These are phyloP conservation scores for Solanum microdontum DNA, from an alignment of 257 asterid species.

Conservation along the genomic window DNA sequence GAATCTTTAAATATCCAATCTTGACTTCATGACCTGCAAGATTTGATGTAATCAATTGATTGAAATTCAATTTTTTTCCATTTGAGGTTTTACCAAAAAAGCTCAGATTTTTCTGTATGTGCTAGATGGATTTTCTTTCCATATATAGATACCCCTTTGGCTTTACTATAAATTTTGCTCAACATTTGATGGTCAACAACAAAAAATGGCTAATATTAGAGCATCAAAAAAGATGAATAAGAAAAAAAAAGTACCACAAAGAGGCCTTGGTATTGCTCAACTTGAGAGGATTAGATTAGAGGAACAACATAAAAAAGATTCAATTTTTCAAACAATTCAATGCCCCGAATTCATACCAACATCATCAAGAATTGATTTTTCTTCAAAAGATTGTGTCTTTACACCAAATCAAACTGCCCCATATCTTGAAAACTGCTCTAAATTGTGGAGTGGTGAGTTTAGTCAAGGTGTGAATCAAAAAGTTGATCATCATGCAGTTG, in stretches of 20 bases:
- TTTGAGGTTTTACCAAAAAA: not conserved
- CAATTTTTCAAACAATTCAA: too few species aligned
- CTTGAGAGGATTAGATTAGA: constrained; percentile 74
- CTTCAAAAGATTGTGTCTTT: constrained; percentile 18
- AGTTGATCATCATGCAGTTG: too few species aligned
- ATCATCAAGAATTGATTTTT: constrained; percentile 21
- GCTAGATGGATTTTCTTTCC: constrained; percentile 10
- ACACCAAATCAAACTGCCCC: constrained; percentile 21
- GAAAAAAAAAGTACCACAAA: constrained; percentile 68
- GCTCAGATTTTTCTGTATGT: constrained; percentile 26
- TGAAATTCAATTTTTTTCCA: not conserved
- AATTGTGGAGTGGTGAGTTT: constrained; percentile 27
- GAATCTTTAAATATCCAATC: not conserved
- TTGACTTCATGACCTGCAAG: not conserved
- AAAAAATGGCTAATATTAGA: constrained; percentile 32
- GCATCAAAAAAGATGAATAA: constrained; percentile 37
- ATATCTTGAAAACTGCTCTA: constrained; percentile 23
- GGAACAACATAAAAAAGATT: constrained; percentile 56
- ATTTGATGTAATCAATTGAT: not conserved
- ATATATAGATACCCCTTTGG: constrained; percentile 21
- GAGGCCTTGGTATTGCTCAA: constrained; percentile 94
- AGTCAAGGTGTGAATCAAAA: constrained; percentile 6
- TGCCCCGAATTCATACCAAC: not conserved
- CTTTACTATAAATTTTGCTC: constrained; percentile 8
- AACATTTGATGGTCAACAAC: constrained; percentile 25